Percentiles rank a stretch among this genome's conserved stretches.
Conservation (phyloP, 192 early-diverging fungal genomes). For the Bifiguratus adelaidae region DNA sequence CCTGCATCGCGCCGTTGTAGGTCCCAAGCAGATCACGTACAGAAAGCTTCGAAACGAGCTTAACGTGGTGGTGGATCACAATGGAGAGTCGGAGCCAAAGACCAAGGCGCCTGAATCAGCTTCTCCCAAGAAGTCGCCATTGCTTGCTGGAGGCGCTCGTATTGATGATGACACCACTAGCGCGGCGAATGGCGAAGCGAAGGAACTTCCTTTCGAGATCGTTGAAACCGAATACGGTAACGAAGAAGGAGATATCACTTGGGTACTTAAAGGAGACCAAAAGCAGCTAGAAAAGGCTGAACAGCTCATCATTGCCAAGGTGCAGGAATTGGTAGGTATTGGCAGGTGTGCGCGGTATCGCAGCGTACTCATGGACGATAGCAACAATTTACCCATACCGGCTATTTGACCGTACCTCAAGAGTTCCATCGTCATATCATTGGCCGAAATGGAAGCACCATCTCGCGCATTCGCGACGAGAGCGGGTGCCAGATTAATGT, state of each 20-base stretch:
- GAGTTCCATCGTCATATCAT: slow-evolving; percentile 57
- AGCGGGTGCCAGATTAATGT: slow-evolving; percentile 56
- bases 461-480: slow-evolving; percentile 55
- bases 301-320: slow-evolving; percentile 7
- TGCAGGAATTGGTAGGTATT: slow-evolving; percentile 13
- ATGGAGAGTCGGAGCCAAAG: slow-evolving; percentile 18
- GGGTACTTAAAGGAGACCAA: slow-evolving; percentile 43
- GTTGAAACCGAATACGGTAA: slow-evolving; percentile 10
- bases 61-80: slow-evolving; percentile 44
- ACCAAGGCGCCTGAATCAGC: slow-evolving; percentile 3
- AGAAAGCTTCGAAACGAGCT: slow-evolving; percentile 49
- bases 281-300: slow-evolving; percentile 30
- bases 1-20: slow-evolving; percentile 34
- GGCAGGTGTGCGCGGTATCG: background rate
- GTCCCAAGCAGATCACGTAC: slow-evolving; percentile 34
- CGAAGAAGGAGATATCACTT: slow-evolving; percentile 22
- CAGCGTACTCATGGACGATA: background rate
- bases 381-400: slow-evolving; percentile 18
- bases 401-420: slow-evolving; percentile 31
- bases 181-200: slow-evolving; percentile 13
- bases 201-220: slow-evolving; percentile 17
- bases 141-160: slow-evolving; percentile 14
- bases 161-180: slow-evolving; percentile 19
- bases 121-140: slow-evolving; percentile 5
- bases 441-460: slow-evolving; percentile 61